These are phyloP conservation scores for Priceomyces medius DNA, from an alignment of 805 yeast genomes.

Conservation along the genomic window DNA sequence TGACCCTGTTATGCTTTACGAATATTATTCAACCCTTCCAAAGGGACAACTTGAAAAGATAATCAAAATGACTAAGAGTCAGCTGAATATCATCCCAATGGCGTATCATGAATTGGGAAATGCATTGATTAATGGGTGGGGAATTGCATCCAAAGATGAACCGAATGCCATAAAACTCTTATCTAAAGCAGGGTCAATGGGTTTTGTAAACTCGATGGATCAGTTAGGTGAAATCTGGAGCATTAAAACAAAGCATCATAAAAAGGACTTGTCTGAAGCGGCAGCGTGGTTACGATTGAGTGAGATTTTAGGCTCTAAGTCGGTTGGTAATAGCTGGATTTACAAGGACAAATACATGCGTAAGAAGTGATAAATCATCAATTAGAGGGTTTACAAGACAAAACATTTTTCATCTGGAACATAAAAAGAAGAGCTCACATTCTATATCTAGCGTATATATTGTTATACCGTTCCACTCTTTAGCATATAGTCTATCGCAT, in stretches of 20 bases:
- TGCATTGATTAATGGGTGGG: conserved; percentile 57
- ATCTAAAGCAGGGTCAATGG: conserved; percentile 65
- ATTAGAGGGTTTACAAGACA: neutral
- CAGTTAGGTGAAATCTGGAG: conserved; percentile 72
- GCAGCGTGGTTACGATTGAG: conserved; percentile 71
- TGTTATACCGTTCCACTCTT: conserved; percentile 11
- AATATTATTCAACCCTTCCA: conserved; percentile 22
- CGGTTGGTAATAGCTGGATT: conserved; percentile 74
- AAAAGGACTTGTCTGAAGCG: conserved; percentile 59
- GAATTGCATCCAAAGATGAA: conserved; percentile 50
- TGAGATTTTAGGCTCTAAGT: conserved; percentile 57
- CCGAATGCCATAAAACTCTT: conserved; percentile 54
- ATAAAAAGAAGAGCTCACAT: neutral
- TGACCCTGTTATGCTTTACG: conserved; percentile 27
- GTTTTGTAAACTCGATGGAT: conserved; percentile 66
- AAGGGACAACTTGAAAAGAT: conserved; percentile 26
- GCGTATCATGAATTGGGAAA: conserved; percentile 64
- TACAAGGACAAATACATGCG: conserved; percentile 62
- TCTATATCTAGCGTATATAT: conserved; percentile 1
- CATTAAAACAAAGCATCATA: conserved; percentile 50
- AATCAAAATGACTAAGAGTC: conserved; percentile 31
- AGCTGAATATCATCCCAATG: conserved; percentile 45
- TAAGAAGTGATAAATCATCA: neutral
- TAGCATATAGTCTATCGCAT: conserved; percentile 10
- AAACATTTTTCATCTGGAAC: neutral